Base-by-base conservation (phyloP, 345 rosid species). In the Eucalyptus decipiens region DNA sequence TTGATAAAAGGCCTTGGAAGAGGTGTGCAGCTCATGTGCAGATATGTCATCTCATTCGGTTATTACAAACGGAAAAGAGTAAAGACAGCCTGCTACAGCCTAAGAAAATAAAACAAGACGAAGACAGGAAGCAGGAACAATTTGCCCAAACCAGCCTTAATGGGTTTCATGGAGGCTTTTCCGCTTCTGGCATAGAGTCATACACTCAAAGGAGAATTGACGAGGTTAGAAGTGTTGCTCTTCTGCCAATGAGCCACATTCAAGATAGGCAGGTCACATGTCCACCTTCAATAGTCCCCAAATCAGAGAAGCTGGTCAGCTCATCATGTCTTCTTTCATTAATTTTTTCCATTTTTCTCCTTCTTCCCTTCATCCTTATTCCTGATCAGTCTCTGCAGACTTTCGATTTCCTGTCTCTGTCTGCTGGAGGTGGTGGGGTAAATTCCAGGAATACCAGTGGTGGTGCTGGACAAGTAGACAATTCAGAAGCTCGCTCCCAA, bases 331-430 rank as follows among this genome's bases (percentile, higher is more conserved):
- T 91, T 65, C 67, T 9, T 45, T 45, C 40, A 43, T 60, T 58
- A 18, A 88, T 56, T 24, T 88, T 62, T 86, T 62, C 60, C 47
- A 54, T 9, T 30, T 88, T 88, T 87, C 81, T 11, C 48, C 19
- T 34, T 52, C 32, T 58, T 52, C 37, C 88, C 87, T 87, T 49
- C 80, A 87, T 48, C 51, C 91, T 93, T 90, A 89, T 21, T 76
- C 47, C 30, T 76, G 85, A 76, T 76, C 45, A 81, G 80, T 90
- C 87, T 87, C 51, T 14, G 90, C 94, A 97, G 99, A 88, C 91
- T 91, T 95, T 91, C 80, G 91, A 95, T 91, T 97, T 97, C 93
- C 88, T 96, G 90, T 93, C 98, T 88, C 88, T 95, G 69, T 93
- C 95, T 16, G 58, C 91, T 88, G 95, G 95, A 85, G 88, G 88